Evolutionary conservation across 495 filamentous ascomycete genomes (phyloP).

Genomic region (Penicillium nucicola): DNA sequence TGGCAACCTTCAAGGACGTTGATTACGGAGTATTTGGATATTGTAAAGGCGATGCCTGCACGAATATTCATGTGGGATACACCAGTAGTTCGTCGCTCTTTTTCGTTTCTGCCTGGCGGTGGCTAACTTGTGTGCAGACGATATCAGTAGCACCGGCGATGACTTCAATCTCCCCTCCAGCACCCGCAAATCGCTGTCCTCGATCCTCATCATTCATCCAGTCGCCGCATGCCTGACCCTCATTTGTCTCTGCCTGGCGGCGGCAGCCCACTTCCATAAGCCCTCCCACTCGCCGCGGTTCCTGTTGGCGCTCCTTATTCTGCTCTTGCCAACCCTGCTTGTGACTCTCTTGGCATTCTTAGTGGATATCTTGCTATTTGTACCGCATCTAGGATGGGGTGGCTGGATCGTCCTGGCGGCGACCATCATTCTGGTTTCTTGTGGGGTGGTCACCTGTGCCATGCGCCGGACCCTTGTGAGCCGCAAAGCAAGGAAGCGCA

Average conservation of each 20-base stretch:
- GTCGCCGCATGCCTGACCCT: conserved; percentile 84
- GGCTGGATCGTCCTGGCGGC: conserved; percentile 93
- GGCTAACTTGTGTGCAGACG: conserved; percentile 27
- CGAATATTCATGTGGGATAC: conserved; percentile 79
- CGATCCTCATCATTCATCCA: conserved; percentile 89
- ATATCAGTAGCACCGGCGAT: conserved; percentile 39
- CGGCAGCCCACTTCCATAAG: conserved; percentile 79
- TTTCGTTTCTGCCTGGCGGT: conserved; percentile 11
- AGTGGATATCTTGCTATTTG: conserved; percentile 92
- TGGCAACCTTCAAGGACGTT: conserved; percentile 71
- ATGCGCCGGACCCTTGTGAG: conserved; percentile 94
- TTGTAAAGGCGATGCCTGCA: conserved; percentile 65
- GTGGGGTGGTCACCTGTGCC: conserved; percentile 87
- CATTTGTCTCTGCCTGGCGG: conserved; percentile 75
- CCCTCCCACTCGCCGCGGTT: conserved; percentile 93
- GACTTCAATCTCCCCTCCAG: conserved; percentile 71
- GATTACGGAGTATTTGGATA: conserved; percentile 94
- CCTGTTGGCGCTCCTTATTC: conserved; percentile 76
- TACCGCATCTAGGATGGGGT: conserved; percentile 90
- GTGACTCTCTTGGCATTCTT: conserved; percentile 85
- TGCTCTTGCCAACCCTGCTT: conserved; percentile 80
- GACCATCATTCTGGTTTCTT: conserved; percentile 79
- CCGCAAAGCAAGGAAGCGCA: conserved; percentile 84
- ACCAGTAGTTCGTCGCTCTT: conserved; percentile 63
- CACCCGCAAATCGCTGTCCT: conserved; percentile 80